A percentile compares a stretch with the other conserved stretches of the same genome.
These are phyloP conservation scores for Pezicula rhizophila DNA, from an alignment of 2,329 filamentous ascomycete genomes.

Conservation along the genomic window DNA sequence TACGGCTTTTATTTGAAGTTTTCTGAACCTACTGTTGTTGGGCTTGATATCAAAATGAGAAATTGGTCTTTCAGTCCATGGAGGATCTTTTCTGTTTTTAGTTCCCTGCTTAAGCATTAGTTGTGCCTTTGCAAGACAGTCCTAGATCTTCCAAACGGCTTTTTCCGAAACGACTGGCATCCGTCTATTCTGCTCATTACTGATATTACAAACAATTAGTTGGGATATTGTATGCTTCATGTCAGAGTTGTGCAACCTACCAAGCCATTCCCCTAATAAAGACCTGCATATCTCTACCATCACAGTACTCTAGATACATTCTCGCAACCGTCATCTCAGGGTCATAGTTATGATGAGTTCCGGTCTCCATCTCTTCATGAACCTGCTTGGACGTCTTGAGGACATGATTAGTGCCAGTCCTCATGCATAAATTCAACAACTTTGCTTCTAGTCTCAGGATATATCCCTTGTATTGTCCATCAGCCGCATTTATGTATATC, in stretches of 20 bases:
- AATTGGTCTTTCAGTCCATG: background rate
- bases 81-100: background rate
- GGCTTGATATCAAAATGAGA: slow-evolving; percentile 12
- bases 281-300: background rate
- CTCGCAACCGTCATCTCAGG: background rate
- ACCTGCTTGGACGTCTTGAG: slow-evolving; percentile 2
- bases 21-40: slow-evolving; percentile 4
- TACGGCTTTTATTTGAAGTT: no score
- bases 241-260: no score
- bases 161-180: slow-evolving; percentile 1
- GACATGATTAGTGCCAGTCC: slow-evolving; percentile 1
- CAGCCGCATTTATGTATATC: no score
- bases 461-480: background rate
- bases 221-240: no score
- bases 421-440: background rate
- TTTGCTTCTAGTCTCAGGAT: background rate
- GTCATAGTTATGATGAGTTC: background rate
- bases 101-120: slow-evolving; percentile 2
- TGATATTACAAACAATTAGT: background rate
- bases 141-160: slow-evolving; percentile 7
- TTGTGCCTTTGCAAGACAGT: slow-evolving; percentile 7
- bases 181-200: background rate
- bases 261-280: background rate
- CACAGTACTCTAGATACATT: slow-evolving; percentile 7
- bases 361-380: slow-evolving; percentile 1